Conservation (phyloP, 208 protist species). For the Crithidia bombi region DNA sequence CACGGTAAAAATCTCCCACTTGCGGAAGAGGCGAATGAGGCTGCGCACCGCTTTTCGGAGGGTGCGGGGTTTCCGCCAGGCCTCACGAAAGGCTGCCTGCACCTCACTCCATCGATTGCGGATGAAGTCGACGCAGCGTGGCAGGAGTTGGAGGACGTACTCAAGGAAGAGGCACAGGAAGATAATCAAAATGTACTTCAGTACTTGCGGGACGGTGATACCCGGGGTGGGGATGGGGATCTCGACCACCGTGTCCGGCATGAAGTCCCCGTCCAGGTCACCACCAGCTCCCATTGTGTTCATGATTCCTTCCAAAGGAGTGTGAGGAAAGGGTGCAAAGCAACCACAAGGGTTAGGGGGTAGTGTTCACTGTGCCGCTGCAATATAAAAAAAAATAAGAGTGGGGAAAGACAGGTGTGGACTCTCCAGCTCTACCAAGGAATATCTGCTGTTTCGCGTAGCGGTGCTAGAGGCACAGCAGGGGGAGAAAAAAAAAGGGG, state of each 20-base stretch:
- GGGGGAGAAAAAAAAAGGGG: no score
- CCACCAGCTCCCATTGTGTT: no score
- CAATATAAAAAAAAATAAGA: no score
- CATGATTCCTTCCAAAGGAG: no score
- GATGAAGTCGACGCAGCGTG: not conserved
- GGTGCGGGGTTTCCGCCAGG: not conserved
- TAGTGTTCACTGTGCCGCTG: no score
- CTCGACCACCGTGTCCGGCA: not conserved
- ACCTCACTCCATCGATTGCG: not conserved
- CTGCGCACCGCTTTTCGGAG: not conserved
- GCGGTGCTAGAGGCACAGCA: no score
- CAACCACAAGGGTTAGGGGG: no score
- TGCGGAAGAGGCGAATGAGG: not conserved
- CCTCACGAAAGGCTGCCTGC: accelerated
- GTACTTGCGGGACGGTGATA: not conserved
- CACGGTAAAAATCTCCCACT: conserved; percentile 21
- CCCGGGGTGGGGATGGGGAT: not conserved
- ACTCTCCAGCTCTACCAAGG: no score
- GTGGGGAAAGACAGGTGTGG: no score
- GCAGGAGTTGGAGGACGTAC: conserved; percentile 14
- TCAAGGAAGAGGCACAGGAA: not conserved
- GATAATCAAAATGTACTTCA: conserved; percentile 1
- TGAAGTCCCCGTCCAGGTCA: not conserved
- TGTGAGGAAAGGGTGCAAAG: no score
- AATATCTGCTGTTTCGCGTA: no score